Percentiles rank a stretch among this genome's conserved stretches.
Conservation (phyloP, 2,329 filamentous ascomycete species). For the Lasiodiplodia hormozganensis region DNA sequence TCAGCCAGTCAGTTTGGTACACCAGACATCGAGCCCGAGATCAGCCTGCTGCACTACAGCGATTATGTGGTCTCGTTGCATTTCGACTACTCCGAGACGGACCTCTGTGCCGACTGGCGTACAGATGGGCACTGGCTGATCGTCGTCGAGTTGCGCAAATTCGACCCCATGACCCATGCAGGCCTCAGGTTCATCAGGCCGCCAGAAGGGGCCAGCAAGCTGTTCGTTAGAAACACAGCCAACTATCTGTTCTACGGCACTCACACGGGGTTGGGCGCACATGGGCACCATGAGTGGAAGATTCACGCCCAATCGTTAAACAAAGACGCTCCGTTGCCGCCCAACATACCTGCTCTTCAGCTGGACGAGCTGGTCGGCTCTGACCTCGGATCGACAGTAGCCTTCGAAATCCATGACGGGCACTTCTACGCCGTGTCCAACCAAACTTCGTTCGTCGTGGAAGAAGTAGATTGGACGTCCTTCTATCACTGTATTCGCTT, state of each 20-base stretch:
- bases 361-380: constrained; percentile 67
- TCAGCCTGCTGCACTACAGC: constrained; percentile 43
- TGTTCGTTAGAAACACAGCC: constrained; percentile 72
- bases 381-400: constrained; percentile 71
- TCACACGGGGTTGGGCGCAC: constrained; percentile 60
- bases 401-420: constrained; percentile 71
- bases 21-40: constrained; percentile 23
- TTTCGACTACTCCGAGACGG: constrained; percentile 28
- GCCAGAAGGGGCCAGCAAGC: constrained; percentile 48
- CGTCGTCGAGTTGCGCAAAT: constrained; percentile 34
- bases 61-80: constrained; percentile 43
- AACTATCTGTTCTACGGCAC: constrained; percentile 71
- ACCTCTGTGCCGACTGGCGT: background rate
- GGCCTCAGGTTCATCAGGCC: constrained; percentile 1
- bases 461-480: constrained; percentile 71
- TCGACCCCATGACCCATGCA: background rate
- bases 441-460: constrained; percentile 65
- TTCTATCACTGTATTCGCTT: constrained; percentile 74
- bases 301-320: constrained; percentile 55
- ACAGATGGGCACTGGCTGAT: constrained; percentile 13
- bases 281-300: constrained; percentile 68
- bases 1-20: background rate
- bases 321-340: constrained; percentile 1
- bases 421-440: constrained; percentile 76
- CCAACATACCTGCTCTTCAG: constrained; percentile 53